Conservation (phyloP, 192 early-diverging fungal genomes). For the Gigaspora rosea region DNA sequence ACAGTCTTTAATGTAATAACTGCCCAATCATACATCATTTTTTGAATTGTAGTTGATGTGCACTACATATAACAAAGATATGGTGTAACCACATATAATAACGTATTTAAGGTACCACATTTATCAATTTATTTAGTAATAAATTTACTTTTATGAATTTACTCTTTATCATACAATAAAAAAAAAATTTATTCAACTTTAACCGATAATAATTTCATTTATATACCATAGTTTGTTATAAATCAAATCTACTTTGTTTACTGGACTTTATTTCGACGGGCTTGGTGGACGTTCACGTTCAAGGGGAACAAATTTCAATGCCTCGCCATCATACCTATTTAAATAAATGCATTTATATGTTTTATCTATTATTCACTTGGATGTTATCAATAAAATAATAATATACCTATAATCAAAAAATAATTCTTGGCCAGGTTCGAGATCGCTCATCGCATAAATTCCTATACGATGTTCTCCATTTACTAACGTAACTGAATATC, state of each 20-base stretch:
- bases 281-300: conserved; percentile 18
- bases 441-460: conserved; percentile 17
- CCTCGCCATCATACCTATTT: conserved; percentile 29
- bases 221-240: too few relatives aligned
- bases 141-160: too few relatives aligned
- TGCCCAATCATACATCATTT: too few relatives aligned
- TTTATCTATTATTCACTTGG: background rate
- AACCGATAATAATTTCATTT: too few relatives aligned
- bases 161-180: too few relatives aligned
- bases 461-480: conserved; percentile 33
- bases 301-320: conserved; percentile 27
- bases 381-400: background rate
- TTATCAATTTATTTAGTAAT: too few relatives aligned
- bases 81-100: too few relatives aligned
- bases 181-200: too few relatives aligned
- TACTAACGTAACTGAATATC: conserved; percentile 18
- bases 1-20: too few relatives aligned
- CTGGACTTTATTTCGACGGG: background rate
- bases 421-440: conserved; percentile 28
- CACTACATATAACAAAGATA: too few relatives aligned
- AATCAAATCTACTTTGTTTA: background rate
- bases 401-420: conserved; percentile 33
- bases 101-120: too few relatives aligned
- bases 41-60: too few relatives aligned
- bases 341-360: background rate